A percentile compares a stretch with the other conserved stretches of the same genome.
Conservation (phyloP, 768 basidiomycete species). For the Heimioporus sp. region DNA sequence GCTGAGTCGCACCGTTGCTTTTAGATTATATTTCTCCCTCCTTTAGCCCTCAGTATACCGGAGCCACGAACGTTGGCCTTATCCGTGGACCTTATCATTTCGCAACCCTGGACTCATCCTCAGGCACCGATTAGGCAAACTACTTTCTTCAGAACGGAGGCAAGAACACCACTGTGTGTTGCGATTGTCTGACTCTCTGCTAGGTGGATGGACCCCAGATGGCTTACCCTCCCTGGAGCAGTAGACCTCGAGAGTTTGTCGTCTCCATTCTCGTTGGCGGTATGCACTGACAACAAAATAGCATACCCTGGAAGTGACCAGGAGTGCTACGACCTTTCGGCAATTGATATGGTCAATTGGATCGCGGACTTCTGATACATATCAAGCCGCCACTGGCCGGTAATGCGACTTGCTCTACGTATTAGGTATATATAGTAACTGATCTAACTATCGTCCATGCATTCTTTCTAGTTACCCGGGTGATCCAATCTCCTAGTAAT, state of each 20-base stretch:
- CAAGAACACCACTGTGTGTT: slow-evolving; percentile 9
- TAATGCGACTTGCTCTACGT: slow-evolving; percentile 20
- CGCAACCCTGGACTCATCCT: slow-evolving; percentile 50
- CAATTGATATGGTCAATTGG: slow-evolving; percentile 61
- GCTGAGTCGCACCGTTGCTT: not conserved
- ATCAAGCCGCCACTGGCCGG: slow-evolving; percentile 46
- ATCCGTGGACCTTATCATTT: slow-evolving; percentile 67
- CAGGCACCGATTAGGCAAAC: slow-evolving; percentile 57
- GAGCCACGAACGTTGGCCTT: slow-evolving; percentile 53
- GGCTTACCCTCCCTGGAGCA: slow-evolving; percentile 61
- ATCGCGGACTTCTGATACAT: slow-evolving; percentile 59
- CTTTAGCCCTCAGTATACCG: slow-evolving; percentile 50
- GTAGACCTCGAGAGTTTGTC: slow-evolving; percentile 60
- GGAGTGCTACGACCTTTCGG: slow-evolving; percentile 53
- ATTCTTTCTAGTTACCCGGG: slow-evolving; percentile 39
- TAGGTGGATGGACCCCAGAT: slow-evolving; percentile 54
- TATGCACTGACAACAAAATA: slow-evolving; percentile 18
- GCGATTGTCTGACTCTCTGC: not conserved
- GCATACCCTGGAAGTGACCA: slow-evolving; percentile 50
- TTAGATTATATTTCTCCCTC: slow-evolving; percentile 24
- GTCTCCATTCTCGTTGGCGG: not conserved
- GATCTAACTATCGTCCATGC: not conserved
- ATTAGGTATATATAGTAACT: not conserved
- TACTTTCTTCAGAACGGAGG: slow-evolving; percentile 61
- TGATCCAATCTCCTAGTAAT: slow-evolving; percentile 14